Evolutionary conservation across 257 asterid species (phyloP), one percentile per base, ranked within the genome.

Genomic region (Fraxinus pennsylvanica): DNA sequence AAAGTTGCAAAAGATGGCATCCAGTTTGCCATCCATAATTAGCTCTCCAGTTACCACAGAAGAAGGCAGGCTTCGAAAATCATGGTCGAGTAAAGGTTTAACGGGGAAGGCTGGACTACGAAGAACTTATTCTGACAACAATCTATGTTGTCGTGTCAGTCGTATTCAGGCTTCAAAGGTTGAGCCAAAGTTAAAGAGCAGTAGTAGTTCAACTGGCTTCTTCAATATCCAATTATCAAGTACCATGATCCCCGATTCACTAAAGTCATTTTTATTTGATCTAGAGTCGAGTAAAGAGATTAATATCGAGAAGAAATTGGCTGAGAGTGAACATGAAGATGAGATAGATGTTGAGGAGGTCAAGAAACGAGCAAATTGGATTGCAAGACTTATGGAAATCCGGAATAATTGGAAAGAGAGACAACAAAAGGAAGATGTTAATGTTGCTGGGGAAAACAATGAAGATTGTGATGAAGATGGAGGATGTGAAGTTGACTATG

Each of bases 301-400:
- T 36, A 73, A 71, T 10, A 32, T 69, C 61, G 89, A 80, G 22
- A 82, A 35, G 25, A 73, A 33, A 59, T 2, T 4, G 59, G 77
- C 45, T 15, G 86, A 79, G 50, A 75, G 75, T 19, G 82, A 81
- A 43, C 38, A 3, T 19, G 75, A 68, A 63, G 81, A 72, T 1
- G 86, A 74, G 75, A 72, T 68, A 4, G 87, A 73, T 61, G 29
- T 69, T 1, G 87, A 70, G 43, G 74, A 76, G 57, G 85, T 57
- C 78, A 78, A 85, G 81, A 85, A 85, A 39, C 78, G 88, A 25
- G 85, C 85, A 36, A 90, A 91, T 76, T 94, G 98, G 98, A 81
- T 94, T 0, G 91, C 87, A 75, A 88, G 90, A 74, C 86, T 94
- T 0, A 39, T 91, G 80, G 91, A 94, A 73, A 86, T 94, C 39